Evolutionary conservation across 768 basidiomycete genomes (phyloP).

Genomic region (Russula emetica): DNA sequence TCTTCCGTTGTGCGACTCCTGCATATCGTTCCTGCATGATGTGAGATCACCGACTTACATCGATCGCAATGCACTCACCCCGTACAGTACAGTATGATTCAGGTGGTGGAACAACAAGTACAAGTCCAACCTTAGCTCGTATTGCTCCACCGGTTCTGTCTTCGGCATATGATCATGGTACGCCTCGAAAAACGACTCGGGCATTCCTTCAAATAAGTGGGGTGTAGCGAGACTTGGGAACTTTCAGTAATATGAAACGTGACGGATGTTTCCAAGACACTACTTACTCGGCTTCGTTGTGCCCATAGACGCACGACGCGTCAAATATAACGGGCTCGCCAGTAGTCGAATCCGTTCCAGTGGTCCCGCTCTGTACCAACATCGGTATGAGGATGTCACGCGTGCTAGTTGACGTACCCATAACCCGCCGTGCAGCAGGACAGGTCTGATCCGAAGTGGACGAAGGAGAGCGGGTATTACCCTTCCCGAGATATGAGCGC

Average conservation of each 20-base stretch:
- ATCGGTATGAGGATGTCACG: slow-evolving; percentile 1
- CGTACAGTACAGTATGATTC: slow-evolving; percentile 76
- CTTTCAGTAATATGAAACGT: not conserved
- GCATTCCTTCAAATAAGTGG: slow-evolving; percentile 77
- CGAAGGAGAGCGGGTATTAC: slow-evolving; percentile 63
- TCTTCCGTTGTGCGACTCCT: slow-evolving; percentile 48
- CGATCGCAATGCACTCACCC: slow-evolving; percentile 45
- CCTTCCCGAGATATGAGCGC: not conserved
- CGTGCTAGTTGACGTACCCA: slow-evolving; percentile 50
- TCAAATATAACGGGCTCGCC: slow-evolving; percentile 69
- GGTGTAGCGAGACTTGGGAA: slow-evolving; percentile 61
- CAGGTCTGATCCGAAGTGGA: slow-evolving; percentile 55
- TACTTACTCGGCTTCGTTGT: slow-evolving; percentile 76
- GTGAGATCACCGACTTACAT: not conserved
- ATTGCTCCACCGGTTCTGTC: slow-evolving; percentile 60
- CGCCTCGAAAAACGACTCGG: slow-evolving; percentile 53
- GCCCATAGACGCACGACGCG: slow-evolving; percentile 74
- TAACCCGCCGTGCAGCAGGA: slow-evolving; percentile 72
- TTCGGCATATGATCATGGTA: slow-evolving; percentile 64
- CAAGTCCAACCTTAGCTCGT: slow-evolving; percentile 57
- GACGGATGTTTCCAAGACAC: slow-evolving; percentile 27
- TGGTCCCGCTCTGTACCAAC: slow-evolving; percentile 61
- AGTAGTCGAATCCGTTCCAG: slow-evolving; percentile 50
- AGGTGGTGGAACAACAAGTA: slow-evolving; percentile 80
- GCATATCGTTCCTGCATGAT: slow-evolving; percentile 46